phyloP scores from a whole-genome alignment of 108 stramenopile genomes.

The Skeletonema potamos region DNA sequence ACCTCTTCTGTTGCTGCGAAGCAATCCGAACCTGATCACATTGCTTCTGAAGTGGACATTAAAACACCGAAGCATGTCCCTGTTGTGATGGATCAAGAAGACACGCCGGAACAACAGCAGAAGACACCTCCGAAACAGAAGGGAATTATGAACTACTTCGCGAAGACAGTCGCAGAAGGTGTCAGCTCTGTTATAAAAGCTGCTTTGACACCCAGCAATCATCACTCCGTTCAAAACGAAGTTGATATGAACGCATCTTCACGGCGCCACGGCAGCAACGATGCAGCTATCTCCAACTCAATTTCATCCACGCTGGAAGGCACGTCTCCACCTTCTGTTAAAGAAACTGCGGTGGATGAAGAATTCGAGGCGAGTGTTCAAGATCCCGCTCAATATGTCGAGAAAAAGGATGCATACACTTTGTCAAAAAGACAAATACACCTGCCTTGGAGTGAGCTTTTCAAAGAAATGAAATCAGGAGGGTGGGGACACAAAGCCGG shows the following conservation, averaged over 20 bases:
- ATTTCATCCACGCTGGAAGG: background rate
- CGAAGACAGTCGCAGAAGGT: background rate
- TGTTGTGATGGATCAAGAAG: background rate
- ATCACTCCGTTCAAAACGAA: background rate
- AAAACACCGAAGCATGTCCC: background rate
- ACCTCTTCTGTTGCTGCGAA: background rate
- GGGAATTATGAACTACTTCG: background rate
- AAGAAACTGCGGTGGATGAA: slow-evolving; percentile 20
- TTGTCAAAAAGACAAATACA: slow-evolving; percentile 9
- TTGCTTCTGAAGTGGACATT: background rate
- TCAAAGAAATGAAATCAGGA: slow-evolving; percentile 14
- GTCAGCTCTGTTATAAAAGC: background rate
- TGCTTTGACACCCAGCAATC: background rate
- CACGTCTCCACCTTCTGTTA: slow-evolving; percentile 23
- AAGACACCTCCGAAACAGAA: background rate
- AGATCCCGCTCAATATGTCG: background rate
- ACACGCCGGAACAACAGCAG: background rate
- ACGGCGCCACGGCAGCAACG: background rate
- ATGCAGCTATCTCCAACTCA: background rate
- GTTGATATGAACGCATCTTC: background rate
- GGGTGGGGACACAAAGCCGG: background rate
- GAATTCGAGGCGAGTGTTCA: slow-evolving; percentile 17
- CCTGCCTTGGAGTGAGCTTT: slow-evolving; percentile 14
- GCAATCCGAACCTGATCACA: background rate
- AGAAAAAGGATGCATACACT: background rate